Base-by-base conservation (phyloP, 352 stramenopile species). In the Pelagophyceae sp. region DNA sequence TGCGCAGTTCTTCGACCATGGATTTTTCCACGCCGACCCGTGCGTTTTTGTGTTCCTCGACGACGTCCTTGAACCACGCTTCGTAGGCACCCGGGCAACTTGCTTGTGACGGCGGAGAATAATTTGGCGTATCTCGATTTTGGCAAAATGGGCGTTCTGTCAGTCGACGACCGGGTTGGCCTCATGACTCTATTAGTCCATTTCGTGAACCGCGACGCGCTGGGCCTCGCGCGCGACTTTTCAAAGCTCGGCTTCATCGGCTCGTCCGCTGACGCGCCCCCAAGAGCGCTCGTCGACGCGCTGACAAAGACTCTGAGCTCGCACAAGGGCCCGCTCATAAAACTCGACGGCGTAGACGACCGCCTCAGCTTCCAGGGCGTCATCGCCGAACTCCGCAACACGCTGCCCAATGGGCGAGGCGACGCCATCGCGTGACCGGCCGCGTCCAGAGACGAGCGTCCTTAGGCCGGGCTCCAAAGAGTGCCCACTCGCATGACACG, bases 21-120 rank as follows among this genome's bases (percentile, higher is more conserved):
- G 76, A 33, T 77, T 80, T 45, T 81, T 78, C 65, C 78, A 82
- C 78, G 61, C 40, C 20, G 78, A 82, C 71, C 78, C 78, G n/a
- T n/a, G n/a, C n/a, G n/a, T n/a, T n/a, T n/a, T n/a, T n/a, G n/a
- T n/a, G n/a, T n/a, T n/a, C n/a, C n/a, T n/a, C n/a, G n/a, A n/a
- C n/a, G n/a, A n/a, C n/a, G n/a, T n/a, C n/a, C n/a, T n/a, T n/a
- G n/a, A n/a, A n/a, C n/a, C n/a, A n/a, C n/a, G n/a, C n/a, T n/a
- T n/a, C n/a, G n/a, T n/a, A n/a, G n/a, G 32, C 78, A 82, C 29
- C 76, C 78, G 2, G 78, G 78, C 38, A 82, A 82, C 71, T 32
- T 82, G 33, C 37, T 82, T 2, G 76, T 80, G 0, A 69, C 72
- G 0, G 23, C 33, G 32, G 15, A 78, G 15, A 38, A 45, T 3